phyloP scores from a whole-genome alignment of 805 yeast species.

The Maudiozyma saulgeensis region DNA sequence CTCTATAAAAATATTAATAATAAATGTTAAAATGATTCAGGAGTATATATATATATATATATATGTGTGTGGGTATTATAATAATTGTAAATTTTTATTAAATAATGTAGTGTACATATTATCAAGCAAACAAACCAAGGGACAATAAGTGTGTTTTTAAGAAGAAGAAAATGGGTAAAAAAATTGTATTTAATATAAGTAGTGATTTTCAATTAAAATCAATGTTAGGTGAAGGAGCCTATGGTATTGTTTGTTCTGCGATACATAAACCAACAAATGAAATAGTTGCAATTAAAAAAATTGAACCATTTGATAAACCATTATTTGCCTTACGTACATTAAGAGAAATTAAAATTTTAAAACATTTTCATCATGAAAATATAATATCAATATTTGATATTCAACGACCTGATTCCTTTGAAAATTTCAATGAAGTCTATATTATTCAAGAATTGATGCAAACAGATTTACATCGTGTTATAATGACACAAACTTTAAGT shows the following conservation, averaged over 20 bases:
- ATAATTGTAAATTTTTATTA: neutral
- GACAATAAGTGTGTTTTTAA: too few relatives aligned
- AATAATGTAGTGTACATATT: too few relatives aligned
- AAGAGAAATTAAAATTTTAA: conserved; percentile 78
- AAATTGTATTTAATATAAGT: conserved; percentile 66
- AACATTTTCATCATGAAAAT: conserved; percentile 89
- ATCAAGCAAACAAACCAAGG: too few relatives aligned
- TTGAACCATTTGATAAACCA: conserved; percentile 82
- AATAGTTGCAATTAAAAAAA: conserved; percentile 91
- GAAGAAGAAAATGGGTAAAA: conserved; percentile 4
- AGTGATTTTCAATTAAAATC: conserved; percentile 79
- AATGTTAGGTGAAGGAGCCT: conserved; percentile 92
- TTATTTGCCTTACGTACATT: conserved; percentile 84
- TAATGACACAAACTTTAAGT: conserved; percentile 67
- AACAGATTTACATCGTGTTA: conserved; percentile 76
- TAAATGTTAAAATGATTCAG: too few relatives aligned
- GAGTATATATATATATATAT: too few relatives aligned
- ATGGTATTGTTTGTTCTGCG: conserved; percentile 89
- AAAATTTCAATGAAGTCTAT: conserved; percentile 77
- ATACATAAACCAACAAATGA: conserved; percentile 76
- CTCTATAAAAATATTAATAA: too few relatives aligned
- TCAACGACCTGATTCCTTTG: conserved; percentile 71
- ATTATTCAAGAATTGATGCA: conserved; percentile 83
- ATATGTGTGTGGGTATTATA: too few relatives aligned
- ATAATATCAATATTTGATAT: conserved; percentile 83